Base-by-base conservation (phyloP, 768 basidiomycete species). In the Hirschioporus abietinus region DNA sequence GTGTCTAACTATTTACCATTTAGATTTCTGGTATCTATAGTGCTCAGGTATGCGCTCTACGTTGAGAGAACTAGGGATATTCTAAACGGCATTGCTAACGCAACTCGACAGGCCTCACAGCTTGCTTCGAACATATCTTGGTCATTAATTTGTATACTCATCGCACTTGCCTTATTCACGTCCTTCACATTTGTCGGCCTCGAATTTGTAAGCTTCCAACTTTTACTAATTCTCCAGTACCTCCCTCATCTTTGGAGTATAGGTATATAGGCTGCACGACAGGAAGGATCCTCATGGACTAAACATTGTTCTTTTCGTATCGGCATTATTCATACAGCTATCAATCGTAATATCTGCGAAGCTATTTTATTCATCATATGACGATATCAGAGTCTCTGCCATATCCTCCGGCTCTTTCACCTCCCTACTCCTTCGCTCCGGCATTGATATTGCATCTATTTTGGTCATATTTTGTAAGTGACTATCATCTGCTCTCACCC, bases 1-100 rank as follows among this genome's bases (percentile, higher is more conserved):
- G 30, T 26, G 26, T 24, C 23, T 34, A 64, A 80, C 76, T 71
- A 75, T 66, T 71, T 72, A 64, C 75, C 75, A 64, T 66, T 23
- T 23, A 63, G 35, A 64, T 59, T 26, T 63, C 35, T 60, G 26
- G 6, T 64, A 35, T 60, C 12, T 30, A 34, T 35, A 27, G 24
- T 64, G 9, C 65, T 9, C 59, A 66, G 35, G 66, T 62, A 35
- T 26, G 63, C n/a, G 18, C 52, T 64, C 64, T 67, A 36, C 69
- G 63, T 25, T 27, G 63, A 36, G 42, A 66, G 30, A n/a, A 15
- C 20, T 1, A 12, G 12, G 12, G 42, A 15, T 12, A 15, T 10
- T 52, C 12, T 15, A 15, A 52, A 20, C 20, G 20, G 20, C 20
- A 52, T 52, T 3, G 12, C 42, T 52, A 52, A 52, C 15, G 20